phyloP scores from a whole-genome alignment of 108 stramenopile species.

The Skeletonema potamos region DNA sequence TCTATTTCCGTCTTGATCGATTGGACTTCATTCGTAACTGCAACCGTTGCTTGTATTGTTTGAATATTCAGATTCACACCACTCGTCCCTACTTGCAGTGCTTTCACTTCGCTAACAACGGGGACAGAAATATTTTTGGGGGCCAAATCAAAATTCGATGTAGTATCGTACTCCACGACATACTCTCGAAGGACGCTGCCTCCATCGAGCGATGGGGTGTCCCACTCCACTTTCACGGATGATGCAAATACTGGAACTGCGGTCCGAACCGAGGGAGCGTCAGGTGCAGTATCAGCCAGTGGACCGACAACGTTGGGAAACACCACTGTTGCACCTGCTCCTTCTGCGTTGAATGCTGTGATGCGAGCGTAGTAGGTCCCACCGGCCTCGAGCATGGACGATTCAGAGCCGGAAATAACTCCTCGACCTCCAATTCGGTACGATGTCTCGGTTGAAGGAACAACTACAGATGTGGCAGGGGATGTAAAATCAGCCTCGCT shows the following conservation, averaged over 20 bases:
- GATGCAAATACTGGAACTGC: constrained; percentile 25
- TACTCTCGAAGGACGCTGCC: constrained; percentile 67
- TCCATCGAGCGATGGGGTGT: constrained; percentile 68
- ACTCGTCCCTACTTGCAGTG: constrained; percentile 29
- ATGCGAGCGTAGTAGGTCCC: constrained; percentile 69
- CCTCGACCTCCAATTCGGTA: constrained; percentile 76
- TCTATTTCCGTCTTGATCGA: constrained; percentile 60
- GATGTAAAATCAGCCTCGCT: constrained; percentile 60
- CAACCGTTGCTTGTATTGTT: constrained; percentile 60
- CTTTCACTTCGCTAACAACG: constrained; percentile 54
- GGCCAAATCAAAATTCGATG: constrained; percentile 42
- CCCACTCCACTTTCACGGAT: constrained; percentile 51
- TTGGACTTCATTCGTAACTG: constrained; percentile 83
- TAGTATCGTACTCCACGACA: constrained; percentile 65
- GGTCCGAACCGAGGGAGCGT: constrained; percentile 28
- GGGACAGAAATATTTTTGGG: constrained; percentile 34
- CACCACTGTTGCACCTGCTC: constrained; percentile 51
- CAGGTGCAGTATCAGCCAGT: constrained; percentile 57
- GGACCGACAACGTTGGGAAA: constrained; percentile 53
- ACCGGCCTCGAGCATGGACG: constrained; percentile 52
- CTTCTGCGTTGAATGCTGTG: constrained; percentile 73
- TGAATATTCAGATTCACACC: constrained; percentile 57
- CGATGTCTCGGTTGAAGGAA: constrained; percentile 32
- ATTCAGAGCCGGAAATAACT: constrained; percentile 70
- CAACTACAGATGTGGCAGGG: constrained; percentile 52